Conservation (phyloP, 805 yeast species). For the Spathaspora gorwiae region DNA sequence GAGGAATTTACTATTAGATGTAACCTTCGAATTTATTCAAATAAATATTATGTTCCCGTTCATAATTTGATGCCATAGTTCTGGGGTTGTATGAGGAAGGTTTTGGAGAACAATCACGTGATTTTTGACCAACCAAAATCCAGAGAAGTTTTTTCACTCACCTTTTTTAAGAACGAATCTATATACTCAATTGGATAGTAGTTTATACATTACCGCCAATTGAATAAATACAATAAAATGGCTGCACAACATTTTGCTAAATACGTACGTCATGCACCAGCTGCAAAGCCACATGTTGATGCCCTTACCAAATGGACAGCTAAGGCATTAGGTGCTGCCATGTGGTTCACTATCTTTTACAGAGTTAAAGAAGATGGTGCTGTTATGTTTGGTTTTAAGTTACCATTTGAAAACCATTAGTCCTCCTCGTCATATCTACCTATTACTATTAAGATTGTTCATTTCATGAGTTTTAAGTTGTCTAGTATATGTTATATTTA, state of each 20-base stretch:
- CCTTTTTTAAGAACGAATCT: background rate
- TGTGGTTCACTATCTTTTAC: conserved; percentile 88
- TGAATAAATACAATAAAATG: conserved; percentile 26
- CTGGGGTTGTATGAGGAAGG: too few relatives aligned
- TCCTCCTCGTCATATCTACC: too few relatives aligned
- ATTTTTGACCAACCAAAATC: background rate
- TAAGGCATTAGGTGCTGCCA: conserved; percentile 71
- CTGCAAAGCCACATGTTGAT: conserved; percentile 63
- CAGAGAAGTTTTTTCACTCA: background rate
- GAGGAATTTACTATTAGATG: too few relatives aligned
- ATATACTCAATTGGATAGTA: conserved; percentile 34
- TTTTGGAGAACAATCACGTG: background rate
- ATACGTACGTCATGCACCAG: conserved; percentile 53
- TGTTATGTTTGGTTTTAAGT: conserved; percentile 48
- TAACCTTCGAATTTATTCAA: too few relatives aligned
- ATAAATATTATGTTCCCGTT: too few relatives aligned
- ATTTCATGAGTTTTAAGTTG: background rate
- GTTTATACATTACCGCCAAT: conserved; percentile 10
- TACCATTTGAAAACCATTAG: conserved; percentile 36
- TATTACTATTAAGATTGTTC: background rate
- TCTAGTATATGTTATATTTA: too few relatives aligned
- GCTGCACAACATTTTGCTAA: conserved; percentile 41
- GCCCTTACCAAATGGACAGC: conserved; percentile 55
- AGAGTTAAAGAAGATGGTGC: conserved; percentile 70
- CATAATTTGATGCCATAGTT: too few relatives aligned